Conservation (phyloP, 1,284 basidiomycete genomes). For the Mycosarcoma mackinlayi region DNA sequence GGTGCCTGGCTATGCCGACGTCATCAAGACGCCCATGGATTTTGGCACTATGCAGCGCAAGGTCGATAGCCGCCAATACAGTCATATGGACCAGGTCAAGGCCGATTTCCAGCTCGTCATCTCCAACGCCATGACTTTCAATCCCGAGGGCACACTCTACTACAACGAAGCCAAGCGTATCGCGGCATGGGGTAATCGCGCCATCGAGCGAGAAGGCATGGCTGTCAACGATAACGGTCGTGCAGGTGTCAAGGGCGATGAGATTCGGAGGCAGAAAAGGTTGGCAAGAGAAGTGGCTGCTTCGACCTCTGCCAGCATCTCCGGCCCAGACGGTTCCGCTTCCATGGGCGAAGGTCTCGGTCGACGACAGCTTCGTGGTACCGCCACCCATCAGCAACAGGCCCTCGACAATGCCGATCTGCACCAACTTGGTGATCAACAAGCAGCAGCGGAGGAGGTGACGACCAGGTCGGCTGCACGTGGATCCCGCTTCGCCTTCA, state of each 20-base stretch:
- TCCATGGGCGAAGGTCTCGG: slow-evolving; percentile 6
- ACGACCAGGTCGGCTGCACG: slow-evolving; percentile 18
- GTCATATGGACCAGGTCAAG: slow-evolving; percentile 54
- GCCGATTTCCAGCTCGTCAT: slow-evolving; percentile 62
- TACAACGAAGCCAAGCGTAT: slow-evolving; percentile 62
- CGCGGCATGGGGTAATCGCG: slow-evolving; percentile 55
- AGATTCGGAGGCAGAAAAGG: slow-evolving; percentile 28
- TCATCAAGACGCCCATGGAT: slow-evolving; percentile 82
- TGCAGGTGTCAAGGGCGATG: slow-evolving; percentile 40
- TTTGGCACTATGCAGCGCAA: slow-evolving; percentile 78
- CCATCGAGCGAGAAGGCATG: slow-evolving; percentile 59
- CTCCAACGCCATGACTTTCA: slow-evolving; percentile 63
- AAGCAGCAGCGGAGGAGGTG: slow-evolving; percentile 7
- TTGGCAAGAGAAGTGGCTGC: slow-evolving; percentile 26
- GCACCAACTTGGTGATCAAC: slow-evolving; percentile 8
- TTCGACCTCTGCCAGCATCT: slow-evolving; percentile 1
- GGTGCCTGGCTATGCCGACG: slow-evolving; percentile 78
- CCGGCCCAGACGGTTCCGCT: background rate
- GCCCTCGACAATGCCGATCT: slow-evolving; percentile 3
- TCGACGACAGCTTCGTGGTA: slow-evolving; percentile 27
- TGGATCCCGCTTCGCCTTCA: slow-evolving; percentile 28
- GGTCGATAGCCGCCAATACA: slow-evolving; percentile 45
- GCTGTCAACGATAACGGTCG: slow-evolving; percentile 54
- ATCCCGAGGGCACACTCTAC: slow-evolving; percentile 61
- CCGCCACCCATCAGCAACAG: slow-evolving; percentile 16